Base-by-base conservation (phyloP, 129 eudicot species). In the Escallonia rubra region DNA sequence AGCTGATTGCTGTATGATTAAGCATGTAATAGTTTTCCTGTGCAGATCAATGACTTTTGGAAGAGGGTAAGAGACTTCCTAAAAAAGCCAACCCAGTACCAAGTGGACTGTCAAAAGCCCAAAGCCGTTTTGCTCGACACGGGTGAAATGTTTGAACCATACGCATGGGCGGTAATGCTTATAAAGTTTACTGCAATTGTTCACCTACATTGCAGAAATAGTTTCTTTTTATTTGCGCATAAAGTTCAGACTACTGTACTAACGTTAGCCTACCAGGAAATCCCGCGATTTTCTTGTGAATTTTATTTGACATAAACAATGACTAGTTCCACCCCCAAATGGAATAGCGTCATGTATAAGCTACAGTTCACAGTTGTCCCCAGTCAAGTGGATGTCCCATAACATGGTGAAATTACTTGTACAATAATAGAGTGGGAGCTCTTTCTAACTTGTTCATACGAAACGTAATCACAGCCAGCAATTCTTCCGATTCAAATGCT, bases 141-240 rank as follows among this genome's bases (percentile, higher is more conserved):
- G 2, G 94, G 94, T 39, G 94, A 86, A 68, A 86, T 83, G 89
- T 80, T 74, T 65, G 61, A 66, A 63, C 94, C 89, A 52, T 83
- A 83, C 44, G 86, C 89, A 6, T 86, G 94, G 94, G 89, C 94
- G 86, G 94, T 86, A 86, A 67, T 61, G 59, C 44, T 12, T 14
- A 48, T 65, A 6, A 57, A 54, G 14, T 54, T n/a, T 23, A 23
- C 34, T 23, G 1, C 34, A 23, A 13, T 54, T 54, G 59, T n/a
- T 54, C 55, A 50, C 10, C 10, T 4, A 1, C 55, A 50, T 50
- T 2, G 14, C 50, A 3, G 7, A 66, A 23, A 40, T 39, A 23
- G 34, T 23, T 0, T 23, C 34, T 23, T 23, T 23, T 23, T 23
- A 23, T 23, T 23, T 23, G 34, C 1, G 34, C 34, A 23, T 23